Evolutionary conservation across 2,329 filamentous ascomycete species (phyloP), one percentile per base, ranked within the genome.

Genomic region (Diaporthe sp.): DNA sequence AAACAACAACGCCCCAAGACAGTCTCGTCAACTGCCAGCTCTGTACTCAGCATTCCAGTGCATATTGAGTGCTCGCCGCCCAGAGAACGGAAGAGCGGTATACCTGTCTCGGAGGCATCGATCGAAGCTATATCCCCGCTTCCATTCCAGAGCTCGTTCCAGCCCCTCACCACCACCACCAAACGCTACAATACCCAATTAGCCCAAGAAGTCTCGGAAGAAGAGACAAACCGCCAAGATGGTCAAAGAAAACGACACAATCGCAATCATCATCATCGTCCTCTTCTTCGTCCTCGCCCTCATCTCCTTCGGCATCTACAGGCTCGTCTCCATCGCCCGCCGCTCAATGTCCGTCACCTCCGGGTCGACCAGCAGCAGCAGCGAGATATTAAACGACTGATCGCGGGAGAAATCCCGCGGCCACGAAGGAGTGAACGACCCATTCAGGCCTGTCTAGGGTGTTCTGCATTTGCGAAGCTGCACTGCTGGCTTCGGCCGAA

Each of bases 251-350:
- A 93, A 93, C 88, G 88, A 93, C 84, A 89, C 90, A 80, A 93
- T 93, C 83, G 91, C 91, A 79, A 87, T 93, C 83, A 93, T 93
- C 82, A 89, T 93, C 84, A 92, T 93, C 83, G 83, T 93, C 74
- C 88, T 93, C 79, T 93, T 93, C 85, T 82, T 91, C 81, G 84
- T 93, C 67, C 88, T 93, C 65, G 90, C 90, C 72, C 84, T 86
- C 76, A 90, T 93, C 73, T 88, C 89, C 10, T 92, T 92, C 79
- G 91, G 90, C 77, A 93, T 93, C 83, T 92, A 90, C 85, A 87
- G 88, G 76, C 84, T 93, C 12, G 91, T 93, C 68, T 86, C 87
- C 78, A 83, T 87, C 39, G 90, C 88, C 28, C 84, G 89, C 55
- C 79, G 79, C 68, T 84, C 84, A 74, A 84, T 87, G 78, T 87